phyloP scores from a whole-genome alignment of 2,329 filamentous ascomycete species.

The Colletotrichum viniferum region DNA sequence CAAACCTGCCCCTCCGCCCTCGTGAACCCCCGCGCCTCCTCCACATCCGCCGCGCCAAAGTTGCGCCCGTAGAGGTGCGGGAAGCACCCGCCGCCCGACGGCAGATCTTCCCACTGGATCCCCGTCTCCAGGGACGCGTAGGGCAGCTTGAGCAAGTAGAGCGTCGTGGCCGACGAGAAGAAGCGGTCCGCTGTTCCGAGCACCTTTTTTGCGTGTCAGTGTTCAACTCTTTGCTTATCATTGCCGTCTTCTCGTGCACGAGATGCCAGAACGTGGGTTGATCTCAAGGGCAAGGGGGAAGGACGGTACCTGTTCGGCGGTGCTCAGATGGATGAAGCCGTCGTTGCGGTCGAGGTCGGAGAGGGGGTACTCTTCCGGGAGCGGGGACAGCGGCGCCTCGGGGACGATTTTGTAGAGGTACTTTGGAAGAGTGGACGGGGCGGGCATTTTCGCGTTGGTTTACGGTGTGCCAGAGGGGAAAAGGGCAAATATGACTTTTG shows the following conservation, averaged over 20 bases:
- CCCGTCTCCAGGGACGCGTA: slow-evolving; percentile 46
- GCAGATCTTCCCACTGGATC: slow-evolving; percentile 62
- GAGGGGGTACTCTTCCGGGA: slow-evolving; percentile 59
- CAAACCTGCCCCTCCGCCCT: slow-evolving; percentile 50
- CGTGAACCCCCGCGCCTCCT: slow-evolving; percentile 49
- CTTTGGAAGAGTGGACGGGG: slow-evolving; percentile 35
- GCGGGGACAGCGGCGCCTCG: slow-evolving; percentile 52
- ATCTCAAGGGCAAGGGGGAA: not conserved
- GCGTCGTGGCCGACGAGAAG: slow-evolving; percentile 39
- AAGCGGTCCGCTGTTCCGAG: slow-evolving; percentile 50
- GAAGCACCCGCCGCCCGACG: slow-evolving; percentile 47
- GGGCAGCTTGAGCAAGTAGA: slow-evolving; percentile 61
- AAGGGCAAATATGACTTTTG: not conserved
- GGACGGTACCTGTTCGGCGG: slow-evolving; percentile 50
- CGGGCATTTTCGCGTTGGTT: not conserved
- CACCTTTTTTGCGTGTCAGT: slow-evolving; percentile 33
- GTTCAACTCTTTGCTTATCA: not conserved
- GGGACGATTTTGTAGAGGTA: slow-evolving; percentile 68
- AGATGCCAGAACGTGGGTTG: not conserved
- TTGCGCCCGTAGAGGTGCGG: slow-evolving; percentile 62
- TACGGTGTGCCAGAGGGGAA: not conserved
- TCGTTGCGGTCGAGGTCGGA: slow-evolving; percentile 65
- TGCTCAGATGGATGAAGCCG: slow-evolving; percentile 67
- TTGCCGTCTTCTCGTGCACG: not conserved
- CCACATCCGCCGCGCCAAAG: slow-evolving; percentile 58